Conservation (phyloP, 176 grass and related monocot genomes). For the Raddia distichophylla region DNA sequence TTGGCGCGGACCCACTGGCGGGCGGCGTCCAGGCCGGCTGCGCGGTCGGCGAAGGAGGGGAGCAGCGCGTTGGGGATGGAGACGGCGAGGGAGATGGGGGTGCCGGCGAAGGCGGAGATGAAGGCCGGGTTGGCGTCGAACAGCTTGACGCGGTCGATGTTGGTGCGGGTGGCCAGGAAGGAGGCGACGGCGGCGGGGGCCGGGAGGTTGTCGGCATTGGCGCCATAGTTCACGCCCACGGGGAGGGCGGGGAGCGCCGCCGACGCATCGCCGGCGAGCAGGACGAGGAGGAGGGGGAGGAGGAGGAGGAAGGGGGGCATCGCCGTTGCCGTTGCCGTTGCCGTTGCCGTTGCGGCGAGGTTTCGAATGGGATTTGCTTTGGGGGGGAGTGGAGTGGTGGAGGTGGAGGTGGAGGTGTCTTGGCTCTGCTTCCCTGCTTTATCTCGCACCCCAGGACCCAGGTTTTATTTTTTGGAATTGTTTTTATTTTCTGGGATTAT, state of each 20-base stretch:
- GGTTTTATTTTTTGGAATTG: no score
- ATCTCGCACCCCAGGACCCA: no score
- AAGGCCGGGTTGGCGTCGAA: constrained; percentile 88
- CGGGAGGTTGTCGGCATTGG: constrained; percentile 78
- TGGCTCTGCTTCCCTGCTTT: no score
- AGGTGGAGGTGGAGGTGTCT: no score
- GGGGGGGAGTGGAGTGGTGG: no score
- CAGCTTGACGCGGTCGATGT: constrained; percentile 79
- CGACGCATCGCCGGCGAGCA: background rate
- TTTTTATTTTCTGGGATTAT: no score
- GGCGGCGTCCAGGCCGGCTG: constrained; percentile 39
- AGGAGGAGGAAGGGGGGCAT: constrained; percentile 3
- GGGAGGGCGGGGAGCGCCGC: constrained; percentile 22
- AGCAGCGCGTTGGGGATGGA: constrained; percentile 66
- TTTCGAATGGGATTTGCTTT: no score
- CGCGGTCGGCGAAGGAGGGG: constrained; percentile 49
- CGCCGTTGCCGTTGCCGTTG: no score
- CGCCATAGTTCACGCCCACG: constrained; percentile 94
- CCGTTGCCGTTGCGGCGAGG: no score
- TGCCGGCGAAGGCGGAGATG: constrained; percentile 72
- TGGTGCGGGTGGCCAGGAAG: constrained; percentile 58
- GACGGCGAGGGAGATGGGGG: constrained; percentile 51
- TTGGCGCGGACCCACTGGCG: constrained; percentile 61
- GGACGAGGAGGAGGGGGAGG: background rate
- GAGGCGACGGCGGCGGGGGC: constrained; percentile 46